phyloP scores from a whole-genome alignment of 2,329 filamentous ascomycete genomes.

The Parastagonospora nodorum region DNA sequence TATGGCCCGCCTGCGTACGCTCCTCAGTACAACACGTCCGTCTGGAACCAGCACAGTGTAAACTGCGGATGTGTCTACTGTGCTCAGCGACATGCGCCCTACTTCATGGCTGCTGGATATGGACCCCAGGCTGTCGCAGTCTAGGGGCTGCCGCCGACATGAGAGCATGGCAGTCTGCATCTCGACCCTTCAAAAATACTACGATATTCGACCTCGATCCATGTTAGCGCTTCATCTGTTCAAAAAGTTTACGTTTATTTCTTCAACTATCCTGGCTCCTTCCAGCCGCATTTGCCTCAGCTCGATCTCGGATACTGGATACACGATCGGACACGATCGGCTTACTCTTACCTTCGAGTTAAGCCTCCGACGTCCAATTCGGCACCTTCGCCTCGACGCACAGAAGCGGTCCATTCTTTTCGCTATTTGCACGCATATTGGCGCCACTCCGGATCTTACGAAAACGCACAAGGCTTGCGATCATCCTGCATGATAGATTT shows the following conservation, averaged over 20 bases:
- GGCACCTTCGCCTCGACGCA: slow-evolving; percentile 20
- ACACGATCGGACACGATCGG: slow-evolving; percentile 22
- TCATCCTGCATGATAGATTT: slow-evolving; percentile 49
- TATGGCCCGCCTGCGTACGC: slow-evolving; percentile 42
- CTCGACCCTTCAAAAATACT: slow-evolving; percentile 21
- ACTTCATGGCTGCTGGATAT: slow-evolving; percentile 47
- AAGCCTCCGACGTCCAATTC: slow-evolving; percentile 21
- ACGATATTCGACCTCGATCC: slow-evolving; percentile 30
- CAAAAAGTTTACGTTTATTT: slow-evolving; percentile 39
- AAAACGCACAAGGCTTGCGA: slow-evolving; percentile 43
- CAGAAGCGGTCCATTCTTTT: slow-evolving; percentile 32
- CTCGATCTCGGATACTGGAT: slow-evolving; percentile 22
- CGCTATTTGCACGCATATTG: slow-evolving; percentile 44
- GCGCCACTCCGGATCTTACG: slow-evolving; percentile 43
- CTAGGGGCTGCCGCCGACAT: slow-evolving; percentile 10
- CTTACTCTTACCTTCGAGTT: slow-evolving; percentile 24
- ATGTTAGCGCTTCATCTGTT: slow-evolving; percentile 40
- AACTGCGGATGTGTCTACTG: slow-evolving; percentile 48
- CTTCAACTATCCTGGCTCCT: slow-evolving; percentile 9
- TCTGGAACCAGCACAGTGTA: slow-evolving; percentile 45
- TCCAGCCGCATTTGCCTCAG: slow-evolving; percentile 13
- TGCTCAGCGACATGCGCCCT: slow-evolving; percentile 43
- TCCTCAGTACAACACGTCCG: slow-evolving; percentile 42
- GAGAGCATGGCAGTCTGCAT: neutral
- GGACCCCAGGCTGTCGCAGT: slow-evolving; percentile 47